Percentiles rank a stretch among this genome's conserved stretches.
phyloP scores from a whole-genome alignment of 805 yeast species.

The Candida tallmaniae region DNA sequence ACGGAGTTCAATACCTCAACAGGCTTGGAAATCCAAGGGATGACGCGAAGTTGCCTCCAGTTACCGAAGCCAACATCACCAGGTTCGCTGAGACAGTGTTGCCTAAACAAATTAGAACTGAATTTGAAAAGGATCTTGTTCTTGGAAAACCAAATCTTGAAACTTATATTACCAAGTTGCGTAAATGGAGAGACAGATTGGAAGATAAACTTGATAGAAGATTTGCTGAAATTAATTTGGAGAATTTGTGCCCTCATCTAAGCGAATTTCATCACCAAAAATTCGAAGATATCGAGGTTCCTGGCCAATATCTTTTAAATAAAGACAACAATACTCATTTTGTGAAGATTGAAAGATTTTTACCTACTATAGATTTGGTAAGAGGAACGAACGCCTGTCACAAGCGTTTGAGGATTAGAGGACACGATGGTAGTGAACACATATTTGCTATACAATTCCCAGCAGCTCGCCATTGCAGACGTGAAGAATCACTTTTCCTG shows the following conservation, averaged over 20 bases:
- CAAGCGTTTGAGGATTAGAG: conserved; percentile 83
- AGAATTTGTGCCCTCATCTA: conserved; percentile 88
- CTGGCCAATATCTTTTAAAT: conserved; percentile 90
- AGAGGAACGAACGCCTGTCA: conserved; percentile 90
- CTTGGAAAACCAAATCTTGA: conserved; percentile 83
- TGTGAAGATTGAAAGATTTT: conserved; percentile 85
- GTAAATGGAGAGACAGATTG: conserved; percentile 89
- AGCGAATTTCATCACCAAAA: conserved; percentile 97
- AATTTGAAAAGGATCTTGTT: conserved; percentile 89
- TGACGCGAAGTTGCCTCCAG: conserved; percentile 83
- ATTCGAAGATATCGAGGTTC: conserved; percentile 95
- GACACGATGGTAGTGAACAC: conserved; percentile 89
- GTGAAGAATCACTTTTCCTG: conserved; percentile 94
- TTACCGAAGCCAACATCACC: conserved; percentile 83
- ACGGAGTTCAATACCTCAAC: conserved; percentile 87
- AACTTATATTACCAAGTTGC: conserved; percentile 72
- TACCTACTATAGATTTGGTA: conserved; percentile 82
- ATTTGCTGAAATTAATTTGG: conserved; percentile 74
- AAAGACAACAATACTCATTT: conserved; percentile 89
- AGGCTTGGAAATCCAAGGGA: conserved; percentile 83
- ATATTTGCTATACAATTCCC: conserved; percentile 97
- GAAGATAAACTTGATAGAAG: conserved; percentile 90
- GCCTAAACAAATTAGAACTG: conserved; percentile 83
- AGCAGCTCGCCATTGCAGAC: conserved; percentile 93
- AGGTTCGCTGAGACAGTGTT: conserved; percentile 90